Base-by-base conservation (phyloP, 257 asterid genomes). In the Verbascum thapsus region DNA sequence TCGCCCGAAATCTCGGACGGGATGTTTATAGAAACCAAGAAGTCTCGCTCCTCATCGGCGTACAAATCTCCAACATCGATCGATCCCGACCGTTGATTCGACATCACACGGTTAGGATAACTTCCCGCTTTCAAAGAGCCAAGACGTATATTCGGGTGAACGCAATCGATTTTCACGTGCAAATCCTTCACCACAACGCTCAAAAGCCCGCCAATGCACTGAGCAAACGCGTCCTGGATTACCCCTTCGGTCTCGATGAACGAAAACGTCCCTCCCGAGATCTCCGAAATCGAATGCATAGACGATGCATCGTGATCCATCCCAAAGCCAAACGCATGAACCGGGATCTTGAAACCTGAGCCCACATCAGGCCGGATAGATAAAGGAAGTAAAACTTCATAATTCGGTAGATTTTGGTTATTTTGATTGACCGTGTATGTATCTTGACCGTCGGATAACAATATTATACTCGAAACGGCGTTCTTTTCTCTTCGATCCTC, bases 211-310 rank as follows among this genome's bases (percentile, higher is more conserved):
- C 98, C 99, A 39, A 94, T 94, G 78, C 99, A 94, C 75, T 94
- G 99, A 9, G 99, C 99, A 68, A 94, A 94, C 1, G 99, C 99
- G 56, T 94, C 96, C 77, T 94, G 99, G 43, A 94, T 94, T n/a
- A 80, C 95, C 15, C 95, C 78, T 74, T 94, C 99, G 1, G 96
- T 83, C 77, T 94, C 99, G 8, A 94, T 94, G 78, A 94, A 94
- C 26, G 99, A 94, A 68, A 94, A 94, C 0, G 96, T 90, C 54
- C 99, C 99, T 64, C 99, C 97, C 10, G 99, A 90, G 32, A 78
- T 75, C 83, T 94, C 99, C 0, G 99, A 82, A 56, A 94, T 86
- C 3, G 95, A 85, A 69, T 94, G 99, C 99, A 94, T 94, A 4
- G 87, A 80, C 0, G 85, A 83, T 35, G 98, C 94, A 59, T 92